Evolutionary conservation across 805 yeast genomes (phyloP).

Genomic region (Ogataea methanolica): DNA sequence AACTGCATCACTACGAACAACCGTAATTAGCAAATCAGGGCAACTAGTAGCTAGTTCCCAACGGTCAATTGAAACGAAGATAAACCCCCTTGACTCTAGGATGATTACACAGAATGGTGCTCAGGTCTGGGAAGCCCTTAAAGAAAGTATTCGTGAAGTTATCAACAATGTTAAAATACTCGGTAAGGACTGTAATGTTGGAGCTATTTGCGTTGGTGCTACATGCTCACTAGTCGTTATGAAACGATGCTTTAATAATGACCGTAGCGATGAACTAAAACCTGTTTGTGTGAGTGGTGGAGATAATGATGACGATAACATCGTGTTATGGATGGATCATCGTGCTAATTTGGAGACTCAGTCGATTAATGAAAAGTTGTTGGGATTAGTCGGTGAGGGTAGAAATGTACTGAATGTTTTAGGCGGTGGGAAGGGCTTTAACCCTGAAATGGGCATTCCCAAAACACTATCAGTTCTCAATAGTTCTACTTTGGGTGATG

Average conservation of each 20-base stretch:
- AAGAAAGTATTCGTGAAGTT: conserved; percentile 1
- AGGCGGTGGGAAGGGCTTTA: conserved; percentile 21
- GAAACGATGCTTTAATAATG: conserved; percentile 14
- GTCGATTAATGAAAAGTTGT: conserved; percentile 26
- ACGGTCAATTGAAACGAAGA: conserved; percentile 2
- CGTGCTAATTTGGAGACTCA: conserved; percentile 34
- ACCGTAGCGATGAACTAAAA: background rate
- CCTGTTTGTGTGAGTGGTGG: background rate
- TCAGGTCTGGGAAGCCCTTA: conserved; percentile 9
- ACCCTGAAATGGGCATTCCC: conserved; percentile 58
- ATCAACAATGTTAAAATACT: background rate
- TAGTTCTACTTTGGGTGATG: conserved; percentile 2
- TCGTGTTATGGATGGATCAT: conserved; percentile 60
- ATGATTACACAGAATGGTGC: conserved; percentile 11
- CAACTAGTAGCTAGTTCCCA: conserved; percentile 6
- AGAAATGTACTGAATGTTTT: background rate
- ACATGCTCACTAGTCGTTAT: conserved; percentile 57
- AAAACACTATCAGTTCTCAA: conserved; percentile 39
- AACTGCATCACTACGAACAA: conserved; percentile 10
- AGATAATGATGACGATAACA: conserved; percentile 27
- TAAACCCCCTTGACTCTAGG: background rate
- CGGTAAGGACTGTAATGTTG: conserved; percentile 6
- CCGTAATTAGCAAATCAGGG: conserved; percentile 1
- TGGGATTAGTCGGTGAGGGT: conserved; percentile 1
- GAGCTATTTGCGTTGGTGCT: conserved; percentile 43